Base-by-base conservation (phyloP, 306 rosid genomes). In the Myrica gale region DNA sequence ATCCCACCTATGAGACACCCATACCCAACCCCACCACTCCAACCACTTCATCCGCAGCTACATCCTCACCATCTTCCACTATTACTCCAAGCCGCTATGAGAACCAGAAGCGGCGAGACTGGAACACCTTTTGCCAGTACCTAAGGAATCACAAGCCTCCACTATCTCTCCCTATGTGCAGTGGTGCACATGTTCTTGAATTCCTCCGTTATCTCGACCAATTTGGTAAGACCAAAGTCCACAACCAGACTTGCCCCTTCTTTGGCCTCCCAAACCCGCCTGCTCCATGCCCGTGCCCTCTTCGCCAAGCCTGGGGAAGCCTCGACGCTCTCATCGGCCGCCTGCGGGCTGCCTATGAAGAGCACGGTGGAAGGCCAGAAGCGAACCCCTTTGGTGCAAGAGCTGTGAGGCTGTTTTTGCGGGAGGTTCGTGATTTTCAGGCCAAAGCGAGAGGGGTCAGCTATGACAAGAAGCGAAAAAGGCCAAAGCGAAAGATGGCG, bases 71-170 rank as follows among this genome's bases (percentile, higher is more conserved):
- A 26, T 44, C 81, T 17, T 60, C 85, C 0, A 45, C 72, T 57
- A 69, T 80, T 5, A 79, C 91, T 4, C 96, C 97, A 0, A 92
- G 93, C 83, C 87, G 98, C 15, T 95, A 95, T 17, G 98, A 95
- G 90, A 90, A 90, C 82, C 98, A 95, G 44, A 95, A 95, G 79
- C 58, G 97, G 72, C 75, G 98, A 43, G 98, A 95, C 77, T 95
- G 98, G 98, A 95, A 89, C 90, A 95, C 97, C 3, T 95, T 92
- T 83, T 90, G 98, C 84, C 98, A 95, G 68, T 95, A 92, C 76
- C 85, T 95, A 1, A 73, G 92, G 0, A 95, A 90, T 87, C 97
- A 95, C 56, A 82, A 88, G 2, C 98, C 97, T 0, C 97, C 97
- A 1, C 84, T 95, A 0, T 45, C 96, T 0, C 80, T 84, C 2